phyloP scores from a whole-genome alignment of 192 early-diverging fungal species.

The Dispira parvispora region DNA sequence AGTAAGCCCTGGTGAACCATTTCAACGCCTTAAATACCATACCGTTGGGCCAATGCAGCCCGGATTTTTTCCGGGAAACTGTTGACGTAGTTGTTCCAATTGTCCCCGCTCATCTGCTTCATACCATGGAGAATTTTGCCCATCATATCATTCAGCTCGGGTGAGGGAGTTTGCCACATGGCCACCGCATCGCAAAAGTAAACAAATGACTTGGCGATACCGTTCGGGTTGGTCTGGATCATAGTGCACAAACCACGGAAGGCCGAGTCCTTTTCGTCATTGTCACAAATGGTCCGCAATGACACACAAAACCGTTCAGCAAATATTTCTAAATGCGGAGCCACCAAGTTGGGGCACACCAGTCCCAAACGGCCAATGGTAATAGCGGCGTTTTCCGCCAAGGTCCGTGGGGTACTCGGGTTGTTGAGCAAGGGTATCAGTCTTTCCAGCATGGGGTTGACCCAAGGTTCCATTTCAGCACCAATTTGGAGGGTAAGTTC shows the following conservation, averaged over 20 bases:
- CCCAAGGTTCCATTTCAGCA: conserved; percentile 63
- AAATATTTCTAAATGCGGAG: conserved; percentile 73
- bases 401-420: conserved; percentile 44
- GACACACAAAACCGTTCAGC: conserved; percentile 67
- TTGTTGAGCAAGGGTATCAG: conserved; percentile 66
- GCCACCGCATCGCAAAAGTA: conserved; percentile 68
- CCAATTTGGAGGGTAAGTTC: conserved; percentile 85
- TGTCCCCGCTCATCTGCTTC: conserved; percentile 11
- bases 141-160: conserved; percentile 41
- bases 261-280: conserved; percentile 92
- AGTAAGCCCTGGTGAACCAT: no score
- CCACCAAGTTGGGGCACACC: conserved; percentile 64
- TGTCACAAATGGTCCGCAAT: conserved; percentile 71
- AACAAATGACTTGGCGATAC: conserved; percentile 47
- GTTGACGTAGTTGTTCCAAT: conserved; percentile 9
- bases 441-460: conserved; percentile 62
- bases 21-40: conserved; percentile 7
- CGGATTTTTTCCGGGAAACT: conserved; percentile 8
- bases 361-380: conserved; percentile 93
- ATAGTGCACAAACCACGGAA: conserved; percentile 89
- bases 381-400: conserved; percentile 92
- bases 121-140: conserved; percentile 28
- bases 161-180: conserved; percentile 52
- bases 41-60: not conserved
- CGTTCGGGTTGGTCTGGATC: conserved; percentile 81